Conservation (phyloP, 495 filamentous ascomycete species). For the Cercophora samala region DNA sequence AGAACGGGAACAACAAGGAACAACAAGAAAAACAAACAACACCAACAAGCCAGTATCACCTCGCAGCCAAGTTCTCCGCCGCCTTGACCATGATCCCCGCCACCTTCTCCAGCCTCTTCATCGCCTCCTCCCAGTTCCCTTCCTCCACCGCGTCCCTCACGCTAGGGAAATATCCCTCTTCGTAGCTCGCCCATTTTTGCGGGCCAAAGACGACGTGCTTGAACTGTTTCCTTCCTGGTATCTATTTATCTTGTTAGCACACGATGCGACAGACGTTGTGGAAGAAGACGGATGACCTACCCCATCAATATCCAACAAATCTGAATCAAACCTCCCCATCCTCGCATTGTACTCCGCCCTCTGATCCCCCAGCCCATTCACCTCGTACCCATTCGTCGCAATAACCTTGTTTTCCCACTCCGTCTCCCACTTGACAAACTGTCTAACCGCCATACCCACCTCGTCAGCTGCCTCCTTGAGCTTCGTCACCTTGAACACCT, state of each 20-base stretch:
- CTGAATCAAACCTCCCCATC: conserved; percentile 76
- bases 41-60: too few relatives aligned
- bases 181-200: conserved; percentile 65
- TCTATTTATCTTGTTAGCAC: conserved; percentile 39
- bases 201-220: conserved; percentile 91
- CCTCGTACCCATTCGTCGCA: conserved; percentile 66
- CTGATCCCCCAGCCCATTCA: conserved; percentile 57
- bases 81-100: conserved; percentile 66
- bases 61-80: conserved; percentile 33
- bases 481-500: conserved; percentile 51
- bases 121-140: conserved; percentile 66
- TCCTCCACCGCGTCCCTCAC: conserved; percentile 76
- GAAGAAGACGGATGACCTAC: conserved; percentile 47
- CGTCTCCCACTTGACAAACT: conserved; percentile 71
- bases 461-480: conserved; percentile 59
- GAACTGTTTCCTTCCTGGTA: conserved; percentile 88
- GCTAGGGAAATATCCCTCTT: conserved; percentile 77
- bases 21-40: neutral
- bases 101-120: conserved; percentile 67
- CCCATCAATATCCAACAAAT: conserved; percentile 76
- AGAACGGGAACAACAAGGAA: neutral
- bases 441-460: conserved; percentile 55
- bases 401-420: conserved; percentile 66
- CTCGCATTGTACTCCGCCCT: conserved; percentile 65
- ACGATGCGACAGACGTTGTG: neutral